Conservation (phyloP, 257 asterid species). For the Prunella vulgaris region DNA sequence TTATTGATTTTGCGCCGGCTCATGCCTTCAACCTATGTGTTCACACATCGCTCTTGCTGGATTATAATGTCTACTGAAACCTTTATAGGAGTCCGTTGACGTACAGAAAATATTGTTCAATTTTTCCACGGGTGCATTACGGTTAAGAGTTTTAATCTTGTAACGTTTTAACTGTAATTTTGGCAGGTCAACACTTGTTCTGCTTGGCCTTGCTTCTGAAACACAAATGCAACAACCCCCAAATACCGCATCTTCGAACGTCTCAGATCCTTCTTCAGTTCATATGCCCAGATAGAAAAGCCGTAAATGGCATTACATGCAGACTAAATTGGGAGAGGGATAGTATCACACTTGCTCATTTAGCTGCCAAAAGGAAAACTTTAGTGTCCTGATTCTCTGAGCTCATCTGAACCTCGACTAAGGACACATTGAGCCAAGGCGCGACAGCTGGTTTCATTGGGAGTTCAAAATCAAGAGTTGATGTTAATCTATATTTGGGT, state of each 20-base stretch:
- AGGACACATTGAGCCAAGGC: not conserved
- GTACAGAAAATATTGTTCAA: not conserved
- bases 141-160: not conserved
- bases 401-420: not conserved
- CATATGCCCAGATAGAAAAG: conserved; percentile 23
- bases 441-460: not conserved
- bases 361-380: not conserved
- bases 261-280: conserved; percentile 40
- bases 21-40: too few species aligned
- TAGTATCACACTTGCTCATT: not conserved
- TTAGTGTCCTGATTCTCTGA: not conserved
- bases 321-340: conserved; percentile 1
- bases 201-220: conserved; percentile 63
- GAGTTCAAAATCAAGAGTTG: not conserved
- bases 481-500: not conserved
- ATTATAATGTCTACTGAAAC: not conserved
- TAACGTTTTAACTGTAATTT: not conserved
- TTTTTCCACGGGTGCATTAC: not conserved
- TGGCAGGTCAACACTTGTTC: conserved; percentile 54
- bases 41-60: not conserved
- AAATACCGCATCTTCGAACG: conserved; percentile 34
- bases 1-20: too few species aligned
- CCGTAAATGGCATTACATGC: not conserved
- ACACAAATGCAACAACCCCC: conserved; percentile 39
- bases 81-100: not conserved